These are phyloP conservation scores for Suillus sp. DNA, from an alignment of 768 basidiomycete genomes.

Conservation along the genomic window DNA sequence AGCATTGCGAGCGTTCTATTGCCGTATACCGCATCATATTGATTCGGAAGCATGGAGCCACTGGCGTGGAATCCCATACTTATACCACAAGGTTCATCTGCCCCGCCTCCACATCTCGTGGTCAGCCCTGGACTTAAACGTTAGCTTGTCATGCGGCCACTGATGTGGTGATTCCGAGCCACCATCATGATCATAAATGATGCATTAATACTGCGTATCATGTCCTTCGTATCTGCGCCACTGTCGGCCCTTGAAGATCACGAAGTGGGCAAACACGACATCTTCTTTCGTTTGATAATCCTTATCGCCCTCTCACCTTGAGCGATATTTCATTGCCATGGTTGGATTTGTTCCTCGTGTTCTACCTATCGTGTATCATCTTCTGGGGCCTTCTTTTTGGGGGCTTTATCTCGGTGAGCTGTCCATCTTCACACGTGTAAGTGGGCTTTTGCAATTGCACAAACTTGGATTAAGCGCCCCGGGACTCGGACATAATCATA, in stretches of 20 bases:
- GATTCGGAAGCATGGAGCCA: background rate
- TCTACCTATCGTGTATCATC: background rate
- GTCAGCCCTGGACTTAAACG: background rate
- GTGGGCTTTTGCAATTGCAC: background rate
- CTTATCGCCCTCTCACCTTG: slow-evolving; percentile 9
- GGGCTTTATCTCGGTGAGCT: background rate
- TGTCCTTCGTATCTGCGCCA: background rate
- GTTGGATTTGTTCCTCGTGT: background rate
- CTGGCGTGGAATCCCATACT: background rate
- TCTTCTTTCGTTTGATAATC: background rate
- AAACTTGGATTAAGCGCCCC: background rate
- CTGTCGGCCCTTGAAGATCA: background rate
- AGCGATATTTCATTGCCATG: background rate
- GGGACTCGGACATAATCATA: background rate
- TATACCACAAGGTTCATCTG: background rate
- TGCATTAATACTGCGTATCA: background rate
- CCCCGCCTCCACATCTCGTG: background rate
- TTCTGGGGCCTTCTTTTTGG: background rate
- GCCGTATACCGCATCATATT: background rate
- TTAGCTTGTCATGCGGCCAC: background rate
- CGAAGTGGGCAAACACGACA: background rate
- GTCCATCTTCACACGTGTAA: background rate
- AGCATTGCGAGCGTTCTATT: background rate
- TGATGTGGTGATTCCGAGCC: background rate
- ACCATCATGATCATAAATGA: background rate